Evolutionary conservation across 345 rosid species (phyloP), one percentile per base, ranked within the genome.

Genomic region (Raphanus raphanistrum): DNA sequence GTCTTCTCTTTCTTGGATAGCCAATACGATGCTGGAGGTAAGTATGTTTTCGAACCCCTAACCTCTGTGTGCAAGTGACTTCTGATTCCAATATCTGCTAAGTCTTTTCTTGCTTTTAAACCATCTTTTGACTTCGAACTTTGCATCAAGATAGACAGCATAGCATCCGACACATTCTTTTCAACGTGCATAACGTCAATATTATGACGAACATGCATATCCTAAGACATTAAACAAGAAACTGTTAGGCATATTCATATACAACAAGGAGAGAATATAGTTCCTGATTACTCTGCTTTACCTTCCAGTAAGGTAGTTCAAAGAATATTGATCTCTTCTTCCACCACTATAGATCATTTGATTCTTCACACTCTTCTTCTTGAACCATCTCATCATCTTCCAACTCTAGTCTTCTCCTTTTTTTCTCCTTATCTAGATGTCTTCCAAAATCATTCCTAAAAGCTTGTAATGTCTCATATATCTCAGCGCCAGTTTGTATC

Each of bases 261-360:
- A 57, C 28, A 57, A 57, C 2, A 57, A 57, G 1, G 2, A 6
- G 2, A 57, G 2, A 57, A 57, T 21, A 57, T 21, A 57, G 29
- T 21, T 8, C 5, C 21, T 21, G 21, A 3, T 8, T 57, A 25
- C 5, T 8, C 1, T 57, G 4, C n/a, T 33, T 61, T 29, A 28
- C 38, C 65, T 61, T 61, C 65, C 17, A 61, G 21, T 61, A 29
- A 38, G 65, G 38, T 29, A 61, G 65, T 29, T 61, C 38, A 61
- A 28, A 61, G 65, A 61, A 61, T 61, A 61, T 61, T 28, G 65
- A 29, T 61, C 17, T 61, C 65, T 61, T 61, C 38, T 61, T 61
- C 38, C 35, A 28, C 21, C 35, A 38, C 36, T 38, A 28, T 13
- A 61, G 35, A 29, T 61, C 65, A 61, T 61, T 61, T 29, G 36